phyloP scores from a whole-genome alignment of 805 yeast genomes.

The Kodamaea fukazawae region DNA sequence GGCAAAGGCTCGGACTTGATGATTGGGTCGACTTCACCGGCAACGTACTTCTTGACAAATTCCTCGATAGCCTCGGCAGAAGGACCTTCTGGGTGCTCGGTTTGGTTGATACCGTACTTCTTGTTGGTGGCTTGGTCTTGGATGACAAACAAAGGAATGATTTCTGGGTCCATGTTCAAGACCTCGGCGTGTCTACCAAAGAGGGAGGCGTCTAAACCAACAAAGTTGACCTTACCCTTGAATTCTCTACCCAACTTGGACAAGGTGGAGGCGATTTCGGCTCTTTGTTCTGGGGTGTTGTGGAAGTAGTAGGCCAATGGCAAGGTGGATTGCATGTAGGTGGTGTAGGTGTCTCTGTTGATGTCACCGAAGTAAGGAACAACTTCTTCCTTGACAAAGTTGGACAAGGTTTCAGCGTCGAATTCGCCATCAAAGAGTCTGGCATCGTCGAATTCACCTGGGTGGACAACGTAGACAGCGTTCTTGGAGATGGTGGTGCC shows the following conservation, averaged over 20 bases:
- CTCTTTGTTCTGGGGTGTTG: constrained; percentile 64
- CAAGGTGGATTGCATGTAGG: constrained; percentile 64
- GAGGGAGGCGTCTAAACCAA: constrained; percentile 76
- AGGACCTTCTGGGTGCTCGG: constrained; percentile 45
- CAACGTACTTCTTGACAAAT: constrained; percentile 61
- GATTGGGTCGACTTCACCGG: constrained; percentile 66
- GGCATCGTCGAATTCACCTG: constrained; percentile 40
- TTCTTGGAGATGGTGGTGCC: constrained; percentile 21
- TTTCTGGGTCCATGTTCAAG: constrained; percentile 77
- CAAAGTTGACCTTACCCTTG: constrained; percentile 83
- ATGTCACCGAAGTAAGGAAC: constrained; percentile 88
- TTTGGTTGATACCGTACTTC: constrained; percentile 78
- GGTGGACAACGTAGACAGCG: constrained; percentile 48
- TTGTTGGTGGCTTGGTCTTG: constrained; percentile 67
- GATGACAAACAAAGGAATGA: constrained; percentile 82
- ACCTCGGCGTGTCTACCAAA: constrained; percentile 86
- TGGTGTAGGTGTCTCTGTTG: constrained; percentile 70
- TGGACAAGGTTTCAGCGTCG: constrained; percentile 34
- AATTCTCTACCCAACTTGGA: constrained; percentile 64
- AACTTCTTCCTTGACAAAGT: constrained; percentile 58
- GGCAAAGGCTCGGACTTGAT: constrained; percentile 88
- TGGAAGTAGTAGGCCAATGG: constrained; percentile 92
- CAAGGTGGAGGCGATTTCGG: constrained; percentile 49
- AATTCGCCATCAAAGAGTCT: constrained; percentile 44
- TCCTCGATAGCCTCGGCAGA: constrained; percentile 47